A percentile compares a stretch with the other conserved stretches of the same genome.
Conservation (phyloP, 2,329 filamentous ascomycete species). For the Gaeumannomyces tritici region DNA sequence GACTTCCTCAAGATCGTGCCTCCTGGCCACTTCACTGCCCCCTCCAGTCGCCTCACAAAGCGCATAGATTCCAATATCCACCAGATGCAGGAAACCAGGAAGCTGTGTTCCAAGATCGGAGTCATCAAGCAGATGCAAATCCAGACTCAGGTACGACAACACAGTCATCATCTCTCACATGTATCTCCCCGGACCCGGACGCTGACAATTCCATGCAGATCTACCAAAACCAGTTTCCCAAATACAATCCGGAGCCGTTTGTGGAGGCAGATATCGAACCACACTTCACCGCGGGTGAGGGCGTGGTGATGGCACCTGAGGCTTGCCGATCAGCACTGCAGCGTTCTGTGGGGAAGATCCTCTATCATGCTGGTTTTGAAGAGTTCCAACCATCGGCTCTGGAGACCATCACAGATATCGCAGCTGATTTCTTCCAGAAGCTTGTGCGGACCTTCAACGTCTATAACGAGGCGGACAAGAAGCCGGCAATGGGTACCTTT, state of each 20-base stretch:
- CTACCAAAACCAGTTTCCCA: constrained; percentile 96
- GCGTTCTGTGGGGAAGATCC: constrained; percentile 85
- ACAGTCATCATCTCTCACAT: not conserved
- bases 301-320: constrained; percentile 76
- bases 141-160: constrained; percentile 67
- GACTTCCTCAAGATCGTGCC: constrained; percentile 75
- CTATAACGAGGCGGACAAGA: constrained; percentile 77
- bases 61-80: constrained; percentile 86
- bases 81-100: constrained; percentile 94
- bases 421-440: constrained; percentile 82
- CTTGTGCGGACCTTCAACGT: constrained; percentile 69
- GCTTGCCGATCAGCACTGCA: constrained; percentile 78
- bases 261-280: constrained; percentile 76
- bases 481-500: constrained; percentile 37
- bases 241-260: constrained; percentile 87
- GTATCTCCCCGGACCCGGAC: not conserved
- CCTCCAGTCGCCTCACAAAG: constrained; percentile 61
- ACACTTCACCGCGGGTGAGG: constrained; percentile 83
- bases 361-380: constrained; percentile 94
- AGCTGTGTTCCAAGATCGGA: constrained; percentile 90
- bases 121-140: constrained; percentile 99
- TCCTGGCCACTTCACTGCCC: constrained; percentile 63
- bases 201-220: constrained; percentile 42
- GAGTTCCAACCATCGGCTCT: constrained; percentile 93
- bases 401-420: constrained; percentile 82